These are phyloP conservation scores for Myxozyma monticola DNA, from an alignment of 805 yeast genomes.

Conservation along the genomic window DNA sequence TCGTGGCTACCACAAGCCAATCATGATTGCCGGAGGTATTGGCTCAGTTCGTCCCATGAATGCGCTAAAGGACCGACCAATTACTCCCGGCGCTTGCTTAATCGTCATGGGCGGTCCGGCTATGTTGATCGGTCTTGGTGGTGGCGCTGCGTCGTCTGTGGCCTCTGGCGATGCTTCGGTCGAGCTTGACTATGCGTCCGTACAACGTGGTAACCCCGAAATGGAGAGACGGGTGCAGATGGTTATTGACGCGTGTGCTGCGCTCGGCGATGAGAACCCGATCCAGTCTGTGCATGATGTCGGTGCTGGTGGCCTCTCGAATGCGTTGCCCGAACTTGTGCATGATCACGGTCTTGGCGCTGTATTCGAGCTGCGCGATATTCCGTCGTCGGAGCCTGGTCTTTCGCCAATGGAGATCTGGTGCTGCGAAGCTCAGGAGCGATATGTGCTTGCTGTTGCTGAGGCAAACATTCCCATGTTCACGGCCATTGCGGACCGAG, in stretches of 20 bases:
- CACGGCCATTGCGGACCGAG: constrained; percentile 82
- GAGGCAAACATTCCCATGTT: constrained; percentile 72
- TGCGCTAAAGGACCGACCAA: constrained; percentile 81
- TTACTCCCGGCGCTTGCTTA: constrained; percentile 87
- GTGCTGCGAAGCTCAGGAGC: constrained; percentile 99
- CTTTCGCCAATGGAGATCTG: constrained; percentile 99
- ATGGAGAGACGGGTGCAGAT: constrained; percentile 99
- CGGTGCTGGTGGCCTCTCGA: constrained; percentile 98
- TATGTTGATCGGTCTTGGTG: constrained; percentile 98
- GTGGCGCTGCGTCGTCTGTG: constrained; percentile 98
- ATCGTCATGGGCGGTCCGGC: constrained; percentile 97
- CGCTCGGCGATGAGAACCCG: constrained; percentile 73
- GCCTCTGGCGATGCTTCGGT: constrained; percentile 97
- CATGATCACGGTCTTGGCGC: constrained; percentile 98
- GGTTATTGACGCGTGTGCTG: constrained; percentile 91
- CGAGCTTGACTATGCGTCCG: constrained; percentile 95
- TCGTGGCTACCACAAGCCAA: constrained; percentile 98
- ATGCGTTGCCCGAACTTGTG: constrained; percentile 95
- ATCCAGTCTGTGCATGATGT: constrained; percentile 97
- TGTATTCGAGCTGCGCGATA: constrained; percentile 82
- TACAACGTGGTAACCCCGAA: constrained; percentile 98
- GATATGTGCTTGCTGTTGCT: constrained; percentile 91
- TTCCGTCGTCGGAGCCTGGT: constrained; percentile 89
- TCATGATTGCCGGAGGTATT: constrained; percentile 99
- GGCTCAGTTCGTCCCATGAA: constrained; percentile 94